Conservation (phyloP, 1,284 basidiomycete genomes). For the Cyathus olla region DNA sequence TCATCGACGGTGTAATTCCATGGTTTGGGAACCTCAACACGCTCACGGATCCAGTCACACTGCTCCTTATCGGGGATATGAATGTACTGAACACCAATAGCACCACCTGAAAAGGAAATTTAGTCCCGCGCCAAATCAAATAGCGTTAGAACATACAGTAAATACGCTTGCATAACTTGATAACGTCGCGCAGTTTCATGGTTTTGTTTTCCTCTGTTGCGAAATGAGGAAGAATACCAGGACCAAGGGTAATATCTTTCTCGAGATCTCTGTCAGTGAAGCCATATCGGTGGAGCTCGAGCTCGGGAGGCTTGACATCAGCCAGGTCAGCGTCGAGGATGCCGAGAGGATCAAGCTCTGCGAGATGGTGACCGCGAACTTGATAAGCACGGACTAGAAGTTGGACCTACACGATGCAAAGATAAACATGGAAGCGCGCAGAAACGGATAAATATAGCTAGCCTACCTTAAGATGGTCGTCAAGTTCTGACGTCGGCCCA, state of each 20-base stretch:
- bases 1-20: slow-evolving; percentile 99
- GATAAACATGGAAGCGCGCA: slow-evolving; percentile 9
- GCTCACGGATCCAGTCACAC: slow-evolving; percentile 99
- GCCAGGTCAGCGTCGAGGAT: slow-evolving; percentile 92
- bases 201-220: slow-evolving; percentile 86
- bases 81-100: slow-evolving; percentile 96
- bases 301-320: slow-evolving; percentile 83
- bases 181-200: slow-evolving; percentile 94
- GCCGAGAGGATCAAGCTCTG: slow-evolving; percentile 95
- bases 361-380: slow-evolving; percentile 97
- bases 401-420: slow-evolving; percentile 76
- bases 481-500: slow-evolving; percentile 80
- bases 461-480: slow-evolving; percentile 94
- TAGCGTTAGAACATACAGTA: slow-evolving; percentile 80
- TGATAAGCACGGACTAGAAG: slow-evolving; percentile 98
- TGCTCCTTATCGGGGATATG: slow-evolving; percentile 99
- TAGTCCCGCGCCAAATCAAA: neutral
- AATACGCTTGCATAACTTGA: slow-evolving; percentile 92
- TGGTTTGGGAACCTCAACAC: slow-evolving; percentile 96
- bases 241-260: slow-evolving; percentile 94
- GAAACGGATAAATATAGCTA: neutral
- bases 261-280: slow-evolving; percentile 95
- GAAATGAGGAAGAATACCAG: slow-evolving; percentile 97
- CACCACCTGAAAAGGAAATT: slow-evolving; percentile 71
- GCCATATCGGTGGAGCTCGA: slow-evolving; percentile 93